Evolutionary conservation across 2,329 filamentous ascomycete genomes (phyloP), one percentile per base, ranked within the genome.

Genomic region (Moelleriella libera): DNA sequence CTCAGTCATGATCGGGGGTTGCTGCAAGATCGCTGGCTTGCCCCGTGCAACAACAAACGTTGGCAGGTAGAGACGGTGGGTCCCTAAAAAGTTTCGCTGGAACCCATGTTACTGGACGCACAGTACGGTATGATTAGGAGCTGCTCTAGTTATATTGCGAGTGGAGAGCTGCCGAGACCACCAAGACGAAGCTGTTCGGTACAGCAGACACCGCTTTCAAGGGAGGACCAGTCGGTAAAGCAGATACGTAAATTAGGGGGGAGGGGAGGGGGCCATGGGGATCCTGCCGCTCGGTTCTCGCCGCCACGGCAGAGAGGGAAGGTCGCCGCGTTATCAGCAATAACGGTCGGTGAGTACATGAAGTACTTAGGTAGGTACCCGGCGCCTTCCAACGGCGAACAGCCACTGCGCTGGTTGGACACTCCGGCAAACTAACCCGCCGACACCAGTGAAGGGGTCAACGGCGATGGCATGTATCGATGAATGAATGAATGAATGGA

Each of bases 151-250:
- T 46, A 34, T 47, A 43, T 47, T 47, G 40, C 30, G 30, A 28
- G 45, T 43, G 31, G 31, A 40, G 45, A 37, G 30, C 30, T n/a
- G 14, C 41, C 41, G 41, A 47, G 41, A 47, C 43, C 45, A 43
- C n/a, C 10, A 21, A 21, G 14, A 34, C 39, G 39, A 14, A 47
- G 21, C 21, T 21, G 21, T 21, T 37, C 34, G 34, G 8, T 12
- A 9, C 8, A 12, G 12, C 12, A 31, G 46, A 29, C 14, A 41
- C 45, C 30, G 39, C 14, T 21, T 6, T 29, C 8, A 30, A 37
- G n/a, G 28, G 30, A 12, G 30, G 12, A 12, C 34, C 34, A 37
- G 34, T 12, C 8, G 8, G 34, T 37, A 9, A 8, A 8, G 8
- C 34, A 5, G 34, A 37, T 37, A 9, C 34, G 34, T 9, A 37